A percentile compares a stretch with the other conserved stretches of the same genome.
phyloP scores from a whole-genome alignment of 2,329 filamentous ascomycete species.

The Nothophaeocryptopus gaeumannii region DNA sequence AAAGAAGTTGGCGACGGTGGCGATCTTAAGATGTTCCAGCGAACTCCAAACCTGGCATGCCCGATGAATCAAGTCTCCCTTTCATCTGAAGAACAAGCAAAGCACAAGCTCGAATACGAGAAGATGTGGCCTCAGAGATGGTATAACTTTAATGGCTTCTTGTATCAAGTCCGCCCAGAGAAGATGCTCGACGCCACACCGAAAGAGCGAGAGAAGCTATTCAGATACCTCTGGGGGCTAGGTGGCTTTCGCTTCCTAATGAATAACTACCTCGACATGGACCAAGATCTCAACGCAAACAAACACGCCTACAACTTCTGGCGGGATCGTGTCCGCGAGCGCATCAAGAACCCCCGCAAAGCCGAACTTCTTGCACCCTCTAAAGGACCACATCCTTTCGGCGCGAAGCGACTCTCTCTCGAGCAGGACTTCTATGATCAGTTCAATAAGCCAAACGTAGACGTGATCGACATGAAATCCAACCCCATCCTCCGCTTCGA shows the following conservation, averaged over 20 bases:
- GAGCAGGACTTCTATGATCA: slow-evolving; percentile 48
- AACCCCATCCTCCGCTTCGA: slow-evolving; percentile 41
- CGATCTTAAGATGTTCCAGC: slow-evolving; percentile 58
- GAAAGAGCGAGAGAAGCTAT: slow-evolving; percentile 6
- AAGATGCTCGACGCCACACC: slow-evolving; percentile 4
- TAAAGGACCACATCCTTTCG: slow-evolving; percentile 31
- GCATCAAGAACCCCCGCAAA: slow-evolving; percentile 52
- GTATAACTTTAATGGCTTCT: slow-evolving; percentile 37
- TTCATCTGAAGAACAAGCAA: too few species aligned
- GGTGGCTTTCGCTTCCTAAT: slow-evolving; percentile 35
- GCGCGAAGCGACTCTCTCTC: slow-evolving; percentile 44
- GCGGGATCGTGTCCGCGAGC: slow-evolving; percentile 32
- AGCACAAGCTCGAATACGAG: too few species aligned
- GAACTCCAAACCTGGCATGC: slow-evolving; percentile 58
- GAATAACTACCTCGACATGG: slow-evolving; percentile 35
- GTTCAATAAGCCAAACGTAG: slow-evolving; percentile 41
- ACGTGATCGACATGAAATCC: slow-evolving; percentile 42
- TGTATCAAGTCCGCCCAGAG: slow-evolving; percentile 35
- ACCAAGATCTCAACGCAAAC: slow-evolving; percentile 47
- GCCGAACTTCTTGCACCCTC: slow-evolving; percentile 57
- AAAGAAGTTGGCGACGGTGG: slow-evolving; percentile 18
- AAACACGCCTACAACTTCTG: slow-evolving; percentile 54
- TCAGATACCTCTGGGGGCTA: slow-evolving; percentile 7
- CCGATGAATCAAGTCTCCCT: slow-evolving; percentile 46
- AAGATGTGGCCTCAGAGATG: slow-evolving; percentile 33